Evolutionary conservation across 2,329 filamentous ascomycete genomes (phyloP).

Genomic region (Talaromyces sp.): DNA sequence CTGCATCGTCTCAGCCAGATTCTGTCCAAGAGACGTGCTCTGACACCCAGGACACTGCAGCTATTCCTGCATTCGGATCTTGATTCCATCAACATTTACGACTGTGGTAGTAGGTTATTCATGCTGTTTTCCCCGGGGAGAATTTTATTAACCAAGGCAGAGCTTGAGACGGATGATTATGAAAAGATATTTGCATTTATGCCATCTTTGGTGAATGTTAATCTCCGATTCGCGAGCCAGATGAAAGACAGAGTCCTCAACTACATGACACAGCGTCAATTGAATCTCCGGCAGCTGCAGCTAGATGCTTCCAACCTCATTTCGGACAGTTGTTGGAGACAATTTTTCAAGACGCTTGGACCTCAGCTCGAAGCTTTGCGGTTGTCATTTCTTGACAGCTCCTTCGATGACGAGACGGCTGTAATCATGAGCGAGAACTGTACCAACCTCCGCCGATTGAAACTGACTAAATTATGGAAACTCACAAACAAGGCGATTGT

Average conservation of each 20-base stretch:
- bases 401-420: slow-evolving; percentile 69
- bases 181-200: slow-evolving; percentile 73
- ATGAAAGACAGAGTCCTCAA: slow-evolving; percentile 81
- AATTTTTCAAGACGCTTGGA: slow-evolving; percentile 63
- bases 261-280: slow-evolving; percentile 69
- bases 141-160: slow-evolving; percentile 26
- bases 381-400: slow-evolving; percentile 76
- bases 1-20: slow-evolving; percentile 58
- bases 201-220: slow-evolving; percentile 63
- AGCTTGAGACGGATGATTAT: slow-evolving; percentile 70
- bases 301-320: slow-evolving; percentile 82
- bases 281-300: slow-evolving; percentile 65
- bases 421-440: slow-evolving; percentile 58
- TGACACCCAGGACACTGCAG: slow-evolving; percentile 44
- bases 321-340: slow-evolving; percentile 67
- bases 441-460: slow-evolving; percentile 66
- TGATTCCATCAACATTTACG: slow-evolving; percentile 54
- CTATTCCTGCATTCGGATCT: slow-evolving; percentile 49
- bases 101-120: slow-evolving; percentile 49
- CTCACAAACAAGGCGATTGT: slow-evolving; percentile 62
- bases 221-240: slow-evolving; percentile 80
- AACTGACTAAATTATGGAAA: slow-evolving; percentile 74
- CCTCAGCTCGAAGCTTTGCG: slow-evolving; percentile 61
- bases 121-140: not conserved
- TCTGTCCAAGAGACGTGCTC: slow-evolving; percentile 57